Conservation (phyloP, 176 grass and related monocot genomes). For the Eragrostis curvula region DNA sequence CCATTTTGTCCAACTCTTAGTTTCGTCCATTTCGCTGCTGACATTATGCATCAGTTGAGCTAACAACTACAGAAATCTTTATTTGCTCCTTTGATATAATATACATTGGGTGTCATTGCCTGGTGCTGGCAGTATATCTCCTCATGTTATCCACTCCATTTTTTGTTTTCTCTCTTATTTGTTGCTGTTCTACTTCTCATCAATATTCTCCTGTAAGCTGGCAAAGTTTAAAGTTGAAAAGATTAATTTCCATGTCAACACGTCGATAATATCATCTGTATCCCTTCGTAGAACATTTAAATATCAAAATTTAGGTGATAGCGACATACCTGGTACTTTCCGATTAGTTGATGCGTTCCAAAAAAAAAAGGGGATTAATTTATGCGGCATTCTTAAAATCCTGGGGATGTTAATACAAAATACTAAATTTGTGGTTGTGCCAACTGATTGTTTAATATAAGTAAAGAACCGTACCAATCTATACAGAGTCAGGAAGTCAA, state of each 20-base stretch:
- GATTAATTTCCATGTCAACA: background rate
- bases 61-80: background rate
- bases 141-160: background rate
- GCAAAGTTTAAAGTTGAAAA: background rate
- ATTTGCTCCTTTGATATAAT: background rate
- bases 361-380: background rate
- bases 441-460: conserved; percentile 16
- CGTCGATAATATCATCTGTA: background rate
- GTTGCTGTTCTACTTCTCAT: background rate
- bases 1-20: background rate
- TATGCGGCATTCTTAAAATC: background rate
- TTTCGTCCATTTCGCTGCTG: background rate
- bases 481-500: background rate
- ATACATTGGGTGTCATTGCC: background rate
- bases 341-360: background rate
- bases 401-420: background rate
- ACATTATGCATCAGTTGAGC: background rate
- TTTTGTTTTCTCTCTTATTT: background rate
- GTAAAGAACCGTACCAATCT: background rate
- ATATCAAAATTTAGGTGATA: background rate
- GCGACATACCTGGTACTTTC: conserved; percentile 21
- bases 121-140: background rate
- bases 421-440: conserved; percentile 11
- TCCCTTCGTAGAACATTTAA: conserved; percentile 1
- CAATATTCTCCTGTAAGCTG: background rate